A percentile compares a stretch with the other conserved stretches of the same genome.
phyloP scores from a whole-genome alignment of 768 basidiomycete genomes.

The Leccinum rimulosum region DNA sequence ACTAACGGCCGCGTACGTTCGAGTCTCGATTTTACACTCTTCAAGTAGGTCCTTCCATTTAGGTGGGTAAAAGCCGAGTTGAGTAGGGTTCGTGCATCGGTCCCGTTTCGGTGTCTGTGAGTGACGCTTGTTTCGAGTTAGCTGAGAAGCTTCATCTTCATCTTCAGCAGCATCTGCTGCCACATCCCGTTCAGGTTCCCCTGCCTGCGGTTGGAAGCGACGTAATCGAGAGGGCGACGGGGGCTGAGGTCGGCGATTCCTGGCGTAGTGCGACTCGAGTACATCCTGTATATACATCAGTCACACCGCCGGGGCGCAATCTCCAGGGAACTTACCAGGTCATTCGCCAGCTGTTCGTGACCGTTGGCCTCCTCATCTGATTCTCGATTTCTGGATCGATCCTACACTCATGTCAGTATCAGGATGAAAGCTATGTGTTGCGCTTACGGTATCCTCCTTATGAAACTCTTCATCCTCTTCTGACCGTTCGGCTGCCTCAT shows the following conservation, averaged over 20 bases:
- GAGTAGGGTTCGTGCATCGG: not conserved
- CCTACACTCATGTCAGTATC: too few species aligned
- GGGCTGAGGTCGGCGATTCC: not conserved
- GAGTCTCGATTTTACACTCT: not conserved
- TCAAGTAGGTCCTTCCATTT: not conserved
- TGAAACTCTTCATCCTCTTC: too few species aligned
- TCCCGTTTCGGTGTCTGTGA: not conserved
- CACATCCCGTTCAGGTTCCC: not conserved
- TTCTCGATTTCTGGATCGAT: too few species aligned
- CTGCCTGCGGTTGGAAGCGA: not conserved
- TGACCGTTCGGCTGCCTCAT: too few species aligned
- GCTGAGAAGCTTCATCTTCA: not conserved
- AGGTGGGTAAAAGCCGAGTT: not conserved
- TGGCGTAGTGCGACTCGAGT: not conserved
- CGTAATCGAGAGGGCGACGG: not conserved
- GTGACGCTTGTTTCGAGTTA: not conserved
- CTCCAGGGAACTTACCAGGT: too few species aligned
- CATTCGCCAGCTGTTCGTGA: too few species aligned
- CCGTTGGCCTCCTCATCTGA: too few species aligned
- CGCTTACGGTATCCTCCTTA: too few species aligned
- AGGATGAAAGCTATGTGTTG: too few species aligned
- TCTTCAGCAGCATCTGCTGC: not conserved
- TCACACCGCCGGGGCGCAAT: too few species aligned
- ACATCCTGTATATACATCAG: too few species aligned
- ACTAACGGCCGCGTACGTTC: not conserved